phyloP scores from a whole-genome alignment of 2,329 filamentous ascomycete species.

The Nothopassalora personata region DNA sequence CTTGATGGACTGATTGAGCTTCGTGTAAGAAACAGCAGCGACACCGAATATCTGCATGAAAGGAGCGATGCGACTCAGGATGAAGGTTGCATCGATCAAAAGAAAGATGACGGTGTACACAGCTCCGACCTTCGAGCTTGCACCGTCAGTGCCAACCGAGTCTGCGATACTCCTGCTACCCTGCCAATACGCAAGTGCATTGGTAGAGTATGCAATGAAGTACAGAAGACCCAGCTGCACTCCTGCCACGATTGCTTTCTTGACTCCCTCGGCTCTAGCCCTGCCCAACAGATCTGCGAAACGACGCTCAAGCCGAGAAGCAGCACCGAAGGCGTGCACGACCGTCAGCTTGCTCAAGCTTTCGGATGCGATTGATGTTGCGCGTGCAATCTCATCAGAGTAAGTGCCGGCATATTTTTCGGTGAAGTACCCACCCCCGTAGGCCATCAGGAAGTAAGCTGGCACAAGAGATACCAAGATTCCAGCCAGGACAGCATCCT shows the following conservation, averaged over 20 bases:
- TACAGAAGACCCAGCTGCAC: slow-evolving; percentile 58
- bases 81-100: slow-evolving; percentile 48
- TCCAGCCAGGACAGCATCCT: slow-evolving; percentile 56
- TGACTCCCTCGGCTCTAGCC: slow-evolving; percentile 50
- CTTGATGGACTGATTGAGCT: slow-evolving; percentile 55
- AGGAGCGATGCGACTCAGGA: slow-evolving; percentile 43
- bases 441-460: slow-evolving; percentile 56
- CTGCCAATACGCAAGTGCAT: slow-evolving; percentile 64
- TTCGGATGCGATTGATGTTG: slow-evolving; percentile 59
- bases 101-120: slow-evolving; percentile 54
- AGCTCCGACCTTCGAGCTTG: slow-evolving; percentile 35
- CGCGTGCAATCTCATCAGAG: slow-evolving; percentile 51
- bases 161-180: slow-evolving; percentile 53
- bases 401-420: slow-evolving; percentile 49
- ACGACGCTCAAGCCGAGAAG: slow-evolving; percentile 53
- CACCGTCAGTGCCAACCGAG: slow-evolving; percentile 27
- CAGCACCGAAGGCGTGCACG: slow-evolving; percentile 49
- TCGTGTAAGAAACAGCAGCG: slow-evolving; percentile 51
- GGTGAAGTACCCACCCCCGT: slow-evolving; percentile 51
- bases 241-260: slow-evolving; percentile 54
- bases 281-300: slow-evolving; percentile 51
- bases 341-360: slow-evolving; percentile 51
- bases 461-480: slow-evolving; percentile 61
- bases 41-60: slow-evolving; percentile 48
- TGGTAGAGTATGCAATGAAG: slow-evolving; percentile 63